Evolutionary conservation across 2,329 filamentous ascomycete genomes (phyloP).

Genomic region (Neofusicoccum ribis): DNA sequence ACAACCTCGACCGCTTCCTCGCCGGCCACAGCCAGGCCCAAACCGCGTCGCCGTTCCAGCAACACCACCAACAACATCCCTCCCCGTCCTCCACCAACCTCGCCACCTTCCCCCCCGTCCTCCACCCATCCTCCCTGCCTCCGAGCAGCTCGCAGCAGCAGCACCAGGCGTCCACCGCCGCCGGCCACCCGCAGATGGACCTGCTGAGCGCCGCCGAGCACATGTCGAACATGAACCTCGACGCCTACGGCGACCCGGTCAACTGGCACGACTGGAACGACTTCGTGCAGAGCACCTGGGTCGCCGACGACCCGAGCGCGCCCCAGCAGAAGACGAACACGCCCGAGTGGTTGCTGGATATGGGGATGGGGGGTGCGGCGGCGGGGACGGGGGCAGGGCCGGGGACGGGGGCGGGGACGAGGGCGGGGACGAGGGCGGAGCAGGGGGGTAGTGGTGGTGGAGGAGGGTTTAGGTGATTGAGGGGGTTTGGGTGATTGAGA

Average conservation of each 20-base stretch:
- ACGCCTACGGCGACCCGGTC: conserved; percentile 14
- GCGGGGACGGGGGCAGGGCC: background rate
- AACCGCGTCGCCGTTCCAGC: too few species aligned
- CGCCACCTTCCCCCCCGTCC: too few species aligned
- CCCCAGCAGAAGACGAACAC: conserved; percentile 13
- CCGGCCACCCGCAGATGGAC: background rate
- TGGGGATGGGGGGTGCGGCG: background rate
- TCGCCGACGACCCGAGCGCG: background rate
- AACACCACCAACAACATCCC: too few species aligned
- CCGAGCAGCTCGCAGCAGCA: too few species aligned
- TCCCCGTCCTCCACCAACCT: too few species aligned
- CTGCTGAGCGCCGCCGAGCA: background rate
- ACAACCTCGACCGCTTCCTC: background rate
- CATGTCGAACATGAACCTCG: conserved; percentile 8
- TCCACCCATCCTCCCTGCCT: background rate
- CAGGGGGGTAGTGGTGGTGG: background rate
- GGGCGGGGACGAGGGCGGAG: background rate
- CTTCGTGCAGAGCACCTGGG: conserved; percentile 19
- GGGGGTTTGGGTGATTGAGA: background rate
- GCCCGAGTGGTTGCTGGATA: conserved; percentile 10
- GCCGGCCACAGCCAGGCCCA: background rate
- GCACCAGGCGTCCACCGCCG: background rate
- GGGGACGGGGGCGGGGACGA: background rate
- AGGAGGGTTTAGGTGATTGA: background rate
- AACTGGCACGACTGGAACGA: conserved; percentile 19